These are phyloP conservation scores for Ustilago tritici DNA, from an alignment of 1,284 basidiomycete species.

Conservation along the genomic window DNA sequence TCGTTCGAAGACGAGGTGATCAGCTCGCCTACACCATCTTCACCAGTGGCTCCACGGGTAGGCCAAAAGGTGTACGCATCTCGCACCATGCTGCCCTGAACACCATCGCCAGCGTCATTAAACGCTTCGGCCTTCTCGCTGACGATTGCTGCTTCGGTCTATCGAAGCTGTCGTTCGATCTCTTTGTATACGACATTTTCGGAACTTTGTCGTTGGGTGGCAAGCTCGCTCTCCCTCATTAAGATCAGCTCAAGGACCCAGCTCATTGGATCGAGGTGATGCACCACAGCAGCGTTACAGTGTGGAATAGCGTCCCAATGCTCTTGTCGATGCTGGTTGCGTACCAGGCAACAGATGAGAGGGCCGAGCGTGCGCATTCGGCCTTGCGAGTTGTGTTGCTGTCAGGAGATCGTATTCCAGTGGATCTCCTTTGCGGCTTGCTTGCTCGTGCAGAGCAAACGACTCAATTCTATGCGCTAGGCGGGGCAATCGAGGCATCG, in stretches of 20 bases:
- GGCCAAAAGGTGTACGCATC: constrained; percentile 55
- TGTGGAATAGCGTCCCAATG: not conserved
- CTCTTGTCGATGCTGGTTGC: not conserved
- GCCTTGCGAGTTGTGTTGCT: not conserved
- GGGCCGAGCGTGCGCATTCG: not conserved
- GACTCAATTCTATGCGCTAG: not conserved
- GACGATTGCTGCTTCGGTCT: constrained; percentile 36
- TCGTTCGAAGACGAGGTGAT: not conserved
- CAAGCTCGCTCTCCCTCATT: constrained; percentile 5
- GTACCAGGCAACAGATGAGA: not conserved
- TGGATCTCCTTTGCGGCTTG: not conserved
- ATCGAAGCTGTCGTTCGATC: constrained; percentile 33
- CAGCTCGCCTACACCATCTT: constrained; percentile 60
- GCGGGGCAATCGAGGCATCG: not conserved
- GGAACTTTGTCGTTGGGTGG: constrained; percentile 42
- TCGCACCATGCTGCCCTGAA: constrained; percentile 33
- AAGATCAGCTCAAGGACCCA: not conserved
- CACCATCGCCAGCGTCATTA: constrained; percentile 32
- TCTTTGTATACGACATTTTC: constrained; percentile 45
- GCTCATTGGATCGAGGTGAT: not conserved
- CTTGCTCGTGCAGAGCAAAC: not conserved
- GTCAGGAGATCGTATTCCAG: not conserved
- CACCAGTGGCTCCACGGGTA: constrained; percentile 63
- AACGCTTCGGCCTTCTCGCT: constrained; percentile 15
- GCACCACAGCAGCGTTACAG: not conserved